These are phyloP conservation scores for Begonia loranthoides DNA, from an alignment of 306 rosid genomes.

Conservation along the genomic window DNA sequence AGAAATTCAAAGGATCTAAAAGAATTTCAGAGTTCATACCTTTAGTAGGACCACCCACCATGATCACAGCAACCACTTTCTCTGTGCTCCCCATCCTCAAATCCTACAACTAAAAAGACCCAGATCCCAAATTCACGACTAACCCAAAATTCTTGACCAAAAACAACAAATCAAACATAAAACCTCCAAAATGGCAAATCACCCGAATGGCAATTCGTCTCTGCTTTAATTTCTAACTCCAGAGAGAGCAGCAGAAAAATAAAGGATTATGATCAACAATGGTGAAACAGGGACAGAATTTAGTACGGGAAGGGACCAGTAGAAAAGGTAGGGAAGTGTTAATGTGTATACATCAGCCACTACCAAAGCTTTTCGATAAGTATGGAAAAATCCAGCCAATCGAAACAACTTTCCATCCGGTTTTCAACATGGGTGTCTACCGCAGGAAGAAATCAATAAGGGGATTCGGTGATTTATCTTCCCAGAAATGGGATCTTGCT, in stretches of 20 bases:
- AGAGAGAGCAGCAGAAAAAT: not conserved
- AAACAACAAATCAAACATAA: not conserved
- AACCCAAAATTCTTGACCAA: not conserved
- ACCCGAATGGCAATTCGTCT: conserved; percentile 6
- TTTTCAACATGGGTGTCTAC: not conserved
- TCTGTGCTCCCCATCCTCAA: conserved; percentile 46
- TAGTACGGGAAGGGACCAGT: not conserved
- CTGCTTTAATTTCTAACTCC: not conserved
- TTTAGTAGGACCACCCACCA: conserved; percentile 99
- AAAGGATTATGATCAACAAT: not conserved
- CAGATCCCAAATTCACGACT: conserved; percentile 24
- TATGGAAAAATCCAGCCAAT: not conserved
- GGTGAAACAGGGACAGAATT: not conserved
- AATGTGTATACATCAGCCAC: not conserved
- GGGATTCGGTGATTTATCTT: too few relatives aligned
- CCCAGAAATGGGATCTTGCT: too few relatives aligned
- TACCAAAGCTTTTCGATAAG: conserved; percentile 1
- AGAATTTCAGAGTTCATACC: conserved; percentile 29
- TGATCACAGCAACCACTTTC: conserved; percentile 80
- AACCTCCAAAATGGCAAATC: conserved; percentile 3
- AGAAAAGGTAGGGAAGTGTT: not conserved
- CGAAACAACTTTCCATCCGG: conserved; percentile 1
- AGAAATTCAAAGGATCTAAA: not conserved
- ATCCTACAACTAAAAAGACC: conserved; percentile 5
- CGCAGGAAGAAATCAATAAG: not conserved